Base-by-base conservation (phyloP, 1,284 basidiomycete species). In the Thecaphora frezii region DNA sequence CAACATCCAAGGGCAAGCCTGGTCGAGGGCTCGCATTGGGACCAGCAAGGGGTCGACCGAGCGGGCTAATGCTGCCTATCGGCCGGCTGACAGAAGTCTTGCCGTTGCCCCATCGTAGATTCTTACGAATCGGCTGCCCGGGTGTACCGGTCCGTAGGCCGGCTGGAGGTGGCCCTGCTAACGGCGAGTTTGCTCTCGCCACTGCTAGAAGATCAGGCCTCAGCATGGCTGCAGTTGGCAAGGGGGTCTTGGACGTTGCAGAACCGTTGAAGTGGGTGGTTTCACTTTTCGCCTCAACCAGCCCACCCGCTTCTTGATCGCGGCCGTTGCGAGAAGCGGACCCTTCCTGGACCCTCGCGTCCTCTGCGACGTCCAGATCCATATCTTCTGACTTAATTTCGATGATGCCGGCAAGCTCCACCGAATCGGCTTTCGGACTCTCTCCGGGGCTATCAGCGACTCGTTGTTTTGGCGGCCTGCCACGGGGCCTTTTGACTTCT, bases 31-130 rank as follows among this genome's bases (percentile, higher is more conserved):
- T 66, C 19, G 52, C 58, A 19, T 59, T 56, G 24, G 55, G 52
- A 38, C 53, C 46, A 13, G 54, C n/a, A 23, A 53, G 46, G 14
- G 63, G 48, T 22, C 59, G 64, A 2, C 48, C 56, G 0, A 58
- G 23, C 3, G 64, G 64, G 37, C 64, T 66, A 28, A 51, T 53
- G 39, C 56, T 58, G n/a, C 62, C 61, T 41, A 74, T 12, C 0
- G 64, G 66, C 0, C 74, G 65, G 42, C 73, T 74, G 14, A 51
- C 38, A 19, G 73, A 74, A 7, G 66, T 60, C 46, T 77, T 77
- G 23, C 75, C 75, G 44, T 58, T 74, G 24, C 75, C 75, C 75
- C 75, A 77, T 5, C 75, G 62, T 25, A 77, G 42, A 42, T 77
- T 77, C 59, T 67, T 75, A 23, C 75, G 70, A 51, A 71, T 71